phyloP scores from a whole-genome alignment of 169 alveolate genomes.

The Babesia gibsoni region DNA sequence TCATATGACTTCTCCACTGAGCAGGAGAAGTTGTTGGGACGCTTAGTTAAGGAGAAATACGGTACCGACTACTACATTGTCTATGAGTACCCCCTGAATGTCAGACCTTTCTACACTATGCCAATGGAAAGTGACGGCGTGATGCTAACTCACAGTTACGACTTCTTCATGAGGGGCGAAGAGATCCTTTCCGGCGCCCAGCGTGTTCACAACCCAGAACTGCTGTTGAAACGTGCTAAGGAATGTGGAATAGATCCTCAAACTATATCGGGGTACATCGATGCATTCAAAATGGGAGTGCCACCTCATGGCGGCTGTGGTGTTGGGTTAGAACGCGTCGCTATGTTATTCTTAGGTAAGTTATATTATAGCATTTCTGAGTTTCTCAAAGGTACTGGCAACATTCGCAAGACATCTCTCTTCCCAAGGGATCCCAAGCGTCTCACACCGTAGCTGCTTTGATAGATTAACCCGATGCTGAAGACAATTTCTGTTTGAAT shows the following conservation, averaged over 20 bases:
- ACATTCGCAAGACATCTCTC: constrained; percentile 95
- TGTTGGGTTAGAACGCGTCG: constrained; percentile 99
- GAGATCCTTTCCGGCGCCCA: constrained; percentile 99
- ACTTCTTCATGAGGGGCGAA: constrained; percentile 99
- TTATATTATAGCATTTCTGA: neutral
- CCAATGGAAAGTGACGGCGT: constrained; percentile 77
- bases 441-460: constrained; percentile 85
- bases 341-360: constrained; percentile 87
- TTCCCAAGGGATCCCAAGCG: constrained; percentile 99
- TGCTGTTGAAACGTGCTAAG: constrained; percentile 78
- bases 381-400: constrained; percentile 87
- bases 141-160: constrained; percentile 91
- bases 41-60: constrained; percentile 90
- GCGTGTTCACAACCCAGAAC: constrained; percentile 95
- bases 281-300: constrained; percentile 95
- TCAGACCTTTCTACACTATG: constrained; percentile 99
- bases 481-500: constrained; percentile 42
- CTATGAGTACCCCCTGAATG: constrained; percentile 93
- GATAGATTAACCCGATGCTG: constrained; percentile 14
- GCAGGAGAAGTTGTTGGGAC: constrained; percentile 92
- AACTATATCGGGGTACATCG: constrained; percentile 89
- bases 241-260: constrained; percentile 84
- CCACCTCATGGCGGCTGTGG: constrained; percentile 99
- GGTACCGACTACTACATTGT: constrained; percentile 97
- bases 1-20: constrained; percentile 90